These are phyloP conservation scores for Raphanus sativus DNA, from an alignment of 345 rosid species.

Conservation along the genomic window DNA sequence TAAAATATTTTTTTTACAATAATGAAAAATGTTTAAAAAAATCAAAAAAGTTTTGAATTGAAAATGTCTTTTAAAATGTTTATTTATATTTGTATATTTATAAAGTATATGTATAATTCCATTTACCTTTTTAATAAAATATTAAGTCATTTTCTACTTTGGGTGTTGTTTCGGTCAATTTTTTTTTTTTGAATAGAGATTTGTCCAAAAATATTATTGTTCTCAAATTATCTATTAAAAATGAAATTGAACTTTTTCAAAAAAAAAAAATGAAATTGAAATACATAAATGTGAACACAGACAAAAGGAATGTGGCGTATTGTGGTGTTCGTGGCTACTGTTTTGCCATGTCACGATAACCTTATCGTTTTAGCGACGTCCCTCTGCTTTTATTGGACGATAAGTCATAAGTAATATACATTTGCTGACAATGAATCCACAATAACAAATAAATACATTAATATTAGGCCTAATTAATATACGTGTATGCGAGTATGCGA, in stretches of 20 bases:
- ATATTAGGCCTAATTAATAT: too few relatives aligned
- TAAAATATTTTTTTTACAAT: too few relatives aligned
- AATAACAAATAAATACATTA: neutral
- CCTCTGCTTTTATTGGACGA: conserved; percentile 21
- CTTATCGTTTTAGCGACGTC: conserved; percentile 26
- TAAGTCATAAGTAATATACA: neutral
- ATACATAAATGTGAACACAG: neutral
- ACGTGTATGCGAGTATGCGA: neutral
- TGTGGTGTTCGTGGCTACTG: conserved; percentile 24
- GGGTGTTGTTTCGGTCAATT: too few relatives aligned
- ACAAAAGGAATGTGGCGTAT: conserved; percentile 29
- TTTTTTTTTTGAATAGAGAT: too few relatives aligned
- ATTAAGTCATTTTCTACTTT: too few relatives aligned
- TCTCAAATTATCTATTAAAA: neutral
- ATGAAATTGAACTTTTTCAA: too few relatives aligned
- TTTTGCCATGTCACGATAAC: conserved; percentile 25
- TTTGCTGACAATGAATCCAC: conserved; percentile 5
- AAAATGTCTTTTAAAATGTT: too few relatives aligned
- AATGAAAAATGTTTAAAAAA: too few relatives aligned
- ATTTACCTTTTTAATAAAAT: too few relatives aligned
- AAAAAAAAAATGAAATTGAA: neutral
- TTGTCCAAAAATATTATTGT: neutral
- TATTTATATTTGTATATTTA: too few relatives aligned
- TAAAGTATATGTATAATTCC: too few relatives aligned
- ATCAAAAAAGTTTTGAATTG: too few relatives aligned